Conservation (phyloP, 2,329 filamentous ascomycete genomes). For the Massarina eburnea region DNA sequence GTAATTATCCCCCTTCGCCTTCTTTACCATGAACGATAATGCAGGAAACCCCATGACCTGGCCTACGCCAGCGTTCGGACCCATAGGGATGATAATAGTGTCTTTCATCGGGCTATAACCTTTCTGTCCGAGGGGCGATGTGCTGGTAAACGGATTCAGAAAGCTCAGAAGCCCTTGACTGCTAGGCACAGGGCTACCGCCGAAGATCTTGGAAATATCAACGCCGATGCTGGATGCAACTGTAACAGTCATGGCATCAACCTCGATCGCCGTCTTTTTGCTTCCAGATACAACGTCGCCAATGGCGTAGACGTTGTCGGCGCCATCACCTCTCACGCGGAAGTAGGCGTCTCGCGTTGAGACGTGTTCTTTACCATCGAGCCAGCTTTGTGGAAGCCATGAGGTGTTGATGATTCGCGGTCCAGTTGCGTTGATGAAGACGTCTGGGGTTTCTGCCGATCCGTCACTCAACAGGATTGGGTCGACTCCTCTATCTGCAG, state of each 20-base stretch:
- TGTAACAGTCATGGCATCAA: constrained; percentile 7
- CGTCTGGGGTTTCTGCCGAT: constrained; percentile 26
- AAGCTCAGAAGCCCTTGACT: constrained; percentile 9
- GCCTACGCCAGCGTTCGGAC: constrained; percentile 14
- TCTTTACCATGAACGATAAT: constrained; percentile 11
- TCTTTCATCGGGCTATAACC: constrained; percentile 29
- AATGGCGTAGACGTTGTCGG: constrained; percentile 33
- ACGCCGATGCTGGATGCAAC: constrained; percentile 11
- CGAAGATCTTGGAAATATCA: constrained; percentile 2
- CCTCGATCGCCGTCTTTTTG: constrained; percentile 12
- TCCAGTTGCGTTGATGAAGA: constrained; percentile 38
- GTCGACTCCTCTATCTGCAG: not conserved
- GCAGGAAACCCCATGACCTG: constrained; percentile 30
- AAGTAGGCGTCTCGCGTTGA: constrained; percentile 19
- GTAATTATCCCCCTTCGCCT: constrained; percentile 16
- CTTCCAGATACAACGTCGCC: constrained; percentile 39
- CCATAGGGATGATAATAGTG: constrained; percentile 15
- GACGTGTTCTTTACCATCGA: constrained; percentile 28
- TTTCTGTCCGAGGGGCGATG: constrained; percentile 2
- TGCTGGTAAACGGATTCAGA: constrained; percentile 3
- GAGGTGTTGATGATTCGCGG: constrained; percentile 27
- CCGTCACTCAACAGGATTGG: constrained; percentile 20
- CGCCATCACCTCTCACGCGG: constrained; percentile 20
- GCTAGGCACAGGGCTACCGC: not conserved
- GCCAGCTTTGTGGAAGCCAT: constrained; percentile 23